phyloP scores from a whole-genome alignment of 805 yeast genomes.

The Lipomyces sp. region DNA sequence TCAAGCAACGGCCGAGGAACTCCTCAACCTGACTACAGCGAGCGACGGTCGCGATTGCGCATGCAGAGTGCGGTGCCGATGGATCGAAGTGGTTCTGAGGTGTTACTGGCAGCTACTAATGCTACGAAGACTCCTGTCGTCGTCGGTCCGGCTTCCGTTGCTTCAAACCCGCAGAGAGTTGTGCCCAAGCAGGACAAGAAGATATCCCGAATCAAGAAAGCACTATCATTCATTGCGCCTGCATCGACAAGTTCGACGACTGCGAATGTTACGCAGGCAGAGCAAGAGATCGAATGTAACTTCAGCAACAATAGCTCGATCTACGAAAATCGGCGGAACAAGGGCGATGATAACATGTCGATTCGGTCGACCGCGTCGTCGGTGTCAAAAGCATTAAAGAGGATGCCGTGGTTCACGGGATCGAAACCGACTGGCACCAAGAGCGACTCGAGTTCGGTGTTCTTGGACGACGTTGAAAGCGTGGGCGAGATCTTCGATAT shows the following conservation, averaged over 20 bases:
- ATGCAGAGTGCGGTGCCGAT: neutral
- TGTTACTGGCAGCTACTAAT: neutral
- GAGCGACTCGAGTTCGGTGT: constrained; percentile 5
- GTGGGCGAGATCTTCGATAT: constrained; percentile 4
- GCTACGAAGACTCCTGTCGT: neutral
- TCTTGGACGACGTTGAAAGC: constrained; percentile 7
- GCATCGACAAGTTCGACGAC: neutral
- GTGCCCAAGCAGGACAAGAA: neutral
- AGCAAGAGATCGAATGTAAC: constrained; percentile 18
- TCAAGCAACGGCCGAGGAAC: constrained; percentile 4
- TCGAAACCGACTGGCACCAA: constrained; percentile 7
- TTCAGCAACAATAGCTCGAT: constrained; percentile 15
- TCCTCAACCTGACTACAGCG: neutral
- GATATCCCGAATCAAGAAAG: constrained; percentile 22
- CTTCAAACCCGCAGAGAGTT: neutral
- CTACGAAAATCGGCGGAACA: constrained; percentile 9
- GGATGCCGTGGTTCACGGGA: constrained; percentile 13
- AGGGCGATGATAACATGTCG: constrained; percentile 25
- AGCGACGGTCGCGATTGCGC: neutral
- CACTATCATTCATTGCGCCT: constrained; percentile 25
- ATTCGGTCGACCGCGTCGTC: constrained; percentile 30
- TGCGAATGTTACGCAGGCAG: neutral
- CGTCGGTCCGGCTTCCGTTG: neutral
- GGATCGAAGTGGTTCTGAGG: neutral
- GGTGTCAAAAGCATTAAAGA: constrained; percentile 26